Conservation (phyloP, 2,329 filamentous ascomycete species). For the Penicillium nordicum region DNA sequence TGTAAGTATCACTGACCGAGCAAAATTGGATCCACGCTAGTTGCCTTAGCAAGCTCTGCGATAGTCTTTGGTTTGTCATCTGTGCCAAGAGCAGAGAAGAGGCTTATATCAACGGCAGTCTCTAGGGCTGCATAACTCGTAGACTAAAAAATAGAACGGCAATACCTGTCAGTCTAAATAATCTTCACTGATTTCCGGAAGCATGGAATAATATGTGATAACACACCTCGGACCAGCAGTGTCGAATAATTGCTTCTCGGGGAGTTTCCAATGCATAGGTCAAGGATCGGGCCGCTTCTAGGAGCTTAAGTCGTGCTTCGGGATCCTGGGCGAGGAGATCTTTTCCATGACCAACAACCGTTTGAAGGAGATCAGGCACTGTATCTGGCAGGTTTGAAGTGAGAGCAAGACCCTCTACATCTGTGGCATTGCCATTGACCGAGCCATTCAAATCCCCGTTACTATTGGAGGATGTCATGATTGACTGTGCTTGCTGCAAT, state of each 20-base stretch:
- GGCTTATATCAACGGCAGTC: background rate
- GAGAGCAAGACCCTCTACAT: conserved; percentile 1
- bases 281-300: conserved; percentile 18
- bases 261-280: conserved; percentile 43
- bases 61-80: background rate
- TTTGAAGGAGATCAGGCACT: background rate
- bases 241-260: conserved; percentile 49
- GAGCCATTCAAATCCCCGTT: background rate
- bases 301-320: conserved; percentile 3
- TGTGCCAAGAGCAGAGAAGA: background rate
- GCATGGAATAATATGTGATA: background rate
- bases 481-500: background rate
- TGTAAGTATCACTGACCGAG: background rate
- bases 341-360: background rate
- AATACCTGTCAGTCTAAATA: background rate
- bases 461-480: background rate
- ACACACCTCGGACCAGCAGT: conserved; percentile 43
- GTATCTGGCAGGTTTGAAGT: background rate
- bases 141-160: background rate
- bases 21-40: background rate
- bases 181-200: background rate
- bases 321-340: background rate
- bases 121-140: conserved; percentile 1
- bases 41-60: background rate
- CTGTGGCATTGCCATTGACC: background rate